A percentile compares a stretch with the other conserved stretches of the same genome.
Evolutionary conservation across 371 early-diverging fungal species (phyloP).

Genomic region (Rhizoclosmatium hyalinum): DNA sequence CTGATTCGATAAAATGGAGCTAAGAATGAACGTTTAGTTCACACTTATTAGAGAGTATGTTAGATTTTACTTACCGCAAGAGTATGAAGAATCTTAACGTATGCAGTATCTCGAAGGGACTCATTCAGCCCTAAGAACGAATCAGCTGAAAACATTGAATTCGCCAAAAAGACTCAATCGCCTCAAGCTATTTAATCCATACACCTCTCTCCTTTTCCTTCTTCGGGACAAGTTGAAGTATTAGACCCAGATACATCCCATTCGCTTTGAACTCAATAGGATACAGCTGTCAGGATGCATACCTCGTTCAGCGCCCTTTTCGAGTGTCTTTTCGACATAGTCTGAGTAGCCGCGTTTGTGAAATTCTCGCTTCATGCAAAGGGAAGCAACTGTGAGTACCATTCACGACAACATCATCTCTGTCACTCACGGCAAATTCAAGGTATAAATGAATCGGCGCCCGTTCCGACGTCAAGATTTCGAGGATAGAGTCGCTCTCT

Average conservation of each 20-base stretch:
- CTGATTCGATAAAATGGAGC: slow-evolving; percentile 24
- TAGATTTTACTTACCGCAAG: slow-evolving; percentile 45
- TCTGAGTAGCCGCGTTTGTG: slow-evolving; percentile 52
- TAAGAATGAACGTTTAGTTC: slow-evolving; percentile 6
- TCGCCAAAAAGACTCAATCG: neutral
- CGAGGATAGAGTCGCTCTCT: slow-evolving; percentile 71
- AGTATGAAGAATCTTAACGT: slow-evolving; percentile 33
- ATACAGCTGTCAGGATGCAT: neutral
- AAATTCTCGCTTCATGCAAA: slow-evolving; percentile 70
- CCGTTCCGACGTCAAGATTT: slow-evolving; percentile 77
- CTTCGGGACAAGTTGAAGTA: neutral
- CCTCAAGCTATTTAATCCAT: too few species aligned
- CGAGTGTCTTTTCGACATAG: slow-evolving; percentile 45
- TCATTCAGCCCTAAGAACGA: slow-evolving; percentile 12
- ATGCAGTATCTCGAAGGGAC: slow-evolving; percentile 21
- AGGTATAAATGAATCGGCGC: slow-evolving; percentile 76
- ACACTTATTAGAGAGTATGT: neutral
- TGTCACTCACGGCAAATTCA: slow-evolving; percentile 72
- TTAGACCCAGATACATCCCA: too few species aligned
- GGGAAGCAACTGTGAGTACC: neutral
- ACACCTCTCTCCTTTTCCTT: too few species aligned
- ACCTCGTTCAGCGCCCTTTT: slow-evolving; percentile 36
- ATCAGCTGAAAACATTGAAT: neutral
- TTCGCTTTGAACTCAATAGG: too few species aligned
- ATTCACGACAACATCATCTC: neutral